Evolutionary conservation across 2,329 filamentous ascomycete species (phyloP).

Genomic region (Neophaeococcomyces mojaviensis): DNA sequence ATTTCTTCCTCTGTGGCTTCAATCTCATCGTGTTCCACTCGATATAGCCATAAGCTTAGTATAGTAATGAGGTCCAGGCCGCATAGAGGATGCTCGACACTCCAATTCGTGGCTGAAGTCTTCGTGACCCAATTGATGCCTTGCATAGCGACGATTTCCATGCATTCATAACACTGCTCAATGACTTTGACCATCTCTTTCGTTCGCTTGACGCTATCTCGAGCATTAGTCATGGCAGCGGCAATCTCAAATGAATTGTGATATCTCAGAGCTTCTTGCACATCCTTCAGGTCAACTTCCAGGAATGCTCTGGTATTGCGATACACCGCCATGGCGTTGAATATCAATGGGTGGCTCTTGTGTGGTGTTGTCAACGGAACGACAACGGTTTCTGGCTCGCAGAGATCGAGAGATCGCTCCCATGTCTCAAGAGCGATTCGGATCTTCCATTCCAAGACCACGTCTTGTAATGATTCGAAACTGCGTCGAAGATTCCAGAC

Average conservation of each 20-base stretch:
- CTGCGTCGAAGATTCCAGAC: constrained; percentile 99
- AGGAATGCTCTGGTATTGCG: constrained; percentile 86
- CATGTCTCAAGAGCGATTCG: constrained; percentile 94
- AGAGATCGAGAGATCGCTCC: constrained; percentile 91
- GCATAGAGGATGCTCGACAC: constrained; percentile 92
- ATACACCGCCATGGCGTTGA: constrained; percentile 97
- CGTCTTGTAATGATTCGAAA: constrained; percentile 92
- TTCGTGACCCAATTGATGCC: constrained; percentile 97
- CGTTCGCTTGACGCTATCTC: constrained; percentile 88
- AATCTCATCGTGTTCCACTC: constrained; percentile 98
- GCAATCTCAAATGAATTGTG: constrained; percentile 97
- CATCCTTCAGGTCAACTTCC: constrained; percentile 88
- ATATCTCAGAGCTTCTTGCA: constrained; percentile 93
- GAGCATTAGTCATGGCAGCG: constrained; percentile 88
- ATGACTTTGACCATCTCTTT: constrained; percentile 98
- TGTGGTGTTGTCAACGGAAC: constrained; percentile 90
- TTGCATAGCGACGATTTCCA: constrained; percentile 89
- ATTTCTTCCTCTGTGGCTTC: constrained; percentile 75
- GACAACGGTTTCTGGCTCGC: constrained; percentile 80
- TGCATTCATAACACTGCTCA: constrained; percentile 93
- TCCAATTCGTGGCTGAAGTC: constrained; percentile 97
- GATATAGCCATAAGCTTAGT: constrained; percentile 94
- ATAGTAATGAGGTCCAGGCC: constrained; percentile 97
- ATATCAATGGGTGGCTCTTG: constrained; percentile 90
- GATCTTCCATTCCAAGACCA: constrained; percentile 97